Evolutionary conservation across 1,284 basidiomycete species (phyloP), one percentile per base, ranked within the genome.

Genomic region (Cutaneotrichosporon sp.): DNA sequence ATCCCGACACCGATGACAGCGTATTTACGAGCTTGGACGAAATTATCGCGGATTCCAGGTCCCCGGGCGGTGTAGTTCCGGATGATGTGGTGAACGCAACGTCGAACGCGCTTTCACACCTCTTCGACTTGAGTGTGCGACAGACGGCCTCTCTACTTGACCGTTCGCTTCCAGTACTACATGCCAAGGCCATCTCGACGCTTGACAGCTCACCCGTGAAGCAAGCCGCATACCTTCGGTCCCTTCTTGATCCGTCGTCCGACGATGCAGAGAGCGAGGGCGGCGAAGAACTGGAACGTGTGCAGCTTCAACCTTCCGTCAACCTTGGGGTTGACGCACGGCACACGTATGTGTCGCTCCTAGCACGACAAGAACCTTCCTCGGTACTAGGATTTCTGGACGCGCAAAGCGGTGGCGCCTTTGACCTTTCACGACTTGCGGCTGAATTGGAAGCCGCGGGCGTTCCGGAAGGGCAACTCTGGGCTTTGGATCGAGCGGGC

Each of bases 391-490:
- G 79, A 4, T 83, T 84, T 47, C 78, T 97, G 9, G 79, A 84
- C 61, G 77, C 77, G 42, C 77, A 86, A 40, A 81, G 83, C 0
- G 42, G 69, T 0, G 77, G 78, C 9, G 78, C 79, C 53, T 76
- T 91, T 50, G 83, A 88, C 53, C 81, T 85, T 68, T 63, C 77
- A 0, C 75, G 81, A 10, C 78, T 87, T 4, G 74, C 84, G 1
- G 74, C 76, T 8, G 80, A 82, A 4, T 92, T 87, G 64, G 86
- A 92, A 69, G 73, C 78, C 7, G 78, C 80, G 23, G 77, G 79
- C 34, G 83, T 84, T 7, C 86, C 82, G 61, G 85, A 90, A 55
- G 89, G 86, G 3, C 83, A 88, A 20, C 76, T 97, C 2, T 97
- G 93, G 93, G 80, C 84, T 1, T 74, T 86, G 46, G 82, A 91